A percentile compares a stretch with the other conserved stretches of the same genome.
These are phyloP conservation scores for Daedaleopsis nitida DNA, from an alignment of 768 basidiomycete species.

Conservation along the genomic window DNA sequence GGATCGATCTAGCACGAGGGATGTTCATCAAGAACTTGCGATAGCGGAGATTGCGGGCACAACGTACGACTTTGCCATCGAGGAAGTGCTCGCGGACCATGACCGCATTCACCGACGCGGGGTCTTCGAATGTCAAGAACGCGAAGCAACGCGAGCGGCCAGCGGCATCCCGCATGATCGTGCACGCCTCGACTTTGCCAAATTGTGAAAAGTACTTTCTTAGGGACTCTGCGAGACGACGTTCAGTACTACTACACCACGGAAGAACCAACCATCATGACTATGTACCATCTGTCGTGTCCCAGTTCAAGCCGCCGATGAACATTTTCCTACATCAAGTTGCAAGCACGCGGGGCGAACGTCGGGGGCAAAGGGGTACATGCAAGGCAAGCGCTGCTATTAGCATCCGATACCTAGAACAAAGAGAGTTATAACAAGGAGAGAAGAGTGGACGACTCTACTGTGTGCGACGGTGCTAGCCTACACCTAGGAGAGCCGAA, in stretches of 20 bases:
- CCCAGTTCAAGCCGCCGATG: slow-evolving; percentile 99
- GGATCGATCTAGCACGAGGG: slow-evolving; percentile 82
- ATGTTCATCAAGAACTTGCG: slow-evolving; percentile 1
- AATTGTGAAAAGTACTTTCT: slow-evolving; percentile 93
- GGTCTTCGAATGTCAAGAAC: slow-evolving; percentile 94
- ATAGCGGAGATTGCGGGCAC: not conserved
- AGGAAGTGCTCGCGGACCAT: slow-evolving; percentile 94
- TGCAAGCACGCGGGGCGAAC: slow-evolving; percentile 24
- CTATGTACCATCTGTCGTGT: slow-evolving; percentile 95
- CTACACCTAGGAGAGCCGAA: slow-evolving; percentile 60
- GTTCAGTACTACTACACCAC: slow-evolving; percentile 48
- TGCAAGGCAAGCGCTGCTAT: slow-evolving; percentile 66
- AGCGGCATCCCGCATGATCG: slow-evolving; percentile 96
- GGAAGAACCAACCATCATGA: slow-evolving; percentile 37
- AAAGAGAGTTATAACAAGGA: slow-evolving; percentile 56
- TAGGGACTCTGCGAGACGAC: slow-evolving; percentile 58
- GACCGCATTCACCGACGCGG: slow-evolving; percentile 91
- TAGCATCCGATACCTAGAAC: slow-evolving; percentile 81
- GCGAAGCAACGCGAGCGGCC: slow-evolving; percentile 97
- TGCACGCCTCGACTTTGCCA: slow-evolving; percentile 95
- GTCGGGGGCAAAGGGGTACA: slow-evolving; percentile 21
- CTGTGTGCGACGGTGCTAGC: slow-evolving; percentile 63
- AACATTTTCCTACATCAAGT: slow-evolving; percentile 89
- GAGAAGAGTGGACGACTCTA: slow-evolving; percentile 67
- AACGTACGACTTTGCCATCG: slow-evolving; percentile 93